These are phyloP conservation scores for Russula brevipes DNA, from an alignment of 768 basidiomycete genomes.

Conservation along the genomic window DNA sequence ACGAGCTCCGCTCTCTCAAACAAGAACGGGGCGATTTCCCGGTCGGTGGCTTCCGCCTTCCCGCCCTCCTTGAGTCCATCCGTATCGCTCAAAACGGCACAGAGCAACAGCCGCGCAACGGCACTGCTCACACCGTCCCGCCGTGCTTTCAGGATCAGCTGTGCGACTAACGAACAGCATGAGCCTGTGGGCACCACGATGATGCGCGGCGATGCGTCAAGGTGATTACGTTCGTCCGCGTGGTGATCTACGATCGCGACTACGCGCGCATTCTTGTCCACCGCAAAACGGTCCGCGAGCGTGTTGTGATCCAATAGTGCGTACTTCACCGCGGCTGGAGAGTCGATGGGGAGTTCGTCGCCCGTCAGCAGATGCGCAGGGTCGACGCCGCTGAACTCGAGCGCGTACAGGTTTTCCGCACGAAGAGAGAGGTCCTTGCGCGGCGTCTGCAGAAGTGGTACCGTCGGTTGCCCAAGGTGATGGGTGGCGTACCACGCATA, in stretches of 20 bases:
- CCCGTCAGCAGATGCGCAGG: slow-evolving; percentile 58
- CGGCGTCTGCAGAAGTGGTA: slow-evolving; percentile 70
- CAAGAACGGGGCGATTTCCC: slow-evolving; percentile 58
- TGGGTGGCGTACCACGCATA: slow-evolving; percentile 72
- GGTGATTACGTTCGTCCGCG: slow-evolving; percentile 71
- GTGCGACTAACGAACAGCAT: slow-evolving; percentile 65
- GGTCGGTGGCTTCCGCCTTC: slow-evolving; percentile 67
- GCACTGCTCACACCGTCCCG: slow-evolving; percentile 22
- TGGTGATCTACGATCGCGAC: slow-evolving; percentile 88
- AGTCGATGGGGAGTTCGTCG: slow-evolving; percentile 50
- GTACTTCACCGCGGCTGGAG: slow-evolving; percentile 43
- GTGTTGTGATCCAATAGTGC: slow-evolving; percentile 91
- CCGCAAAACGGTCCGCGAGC: slow-evolving; percentile 43
- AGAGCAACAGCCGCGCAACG: slow-evolving; percentile 36
- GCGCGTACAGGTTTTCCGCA: slow-evolving; percentile 79
- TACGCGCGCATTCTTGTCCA: slow-evolving; percentile 37
- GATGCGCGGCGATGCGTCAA: slow-evolving; percentile 58
- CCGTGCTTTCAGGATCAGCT: slow-evolving; percentile 24
- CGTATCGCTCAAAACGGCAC: slow-evolving; percentile 84
- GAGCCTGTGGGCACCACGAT: slow-evolving; percentile 67
- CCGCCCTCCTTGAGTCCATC: slow-evolving; percentile 69
- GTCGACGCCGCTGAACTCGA: slow-evolving; percentile 53
- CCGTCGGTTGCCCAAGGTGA: slow-evolving; percentile 37
- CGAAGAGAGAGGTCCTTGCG: slow-evolving; percentile 70
- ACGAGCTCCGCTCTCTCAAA: slow-evolving; percentile 49